phyloP scores from a whole-genome alignment of 23 red algal species.

The Agarophyton chilense region DNA sequence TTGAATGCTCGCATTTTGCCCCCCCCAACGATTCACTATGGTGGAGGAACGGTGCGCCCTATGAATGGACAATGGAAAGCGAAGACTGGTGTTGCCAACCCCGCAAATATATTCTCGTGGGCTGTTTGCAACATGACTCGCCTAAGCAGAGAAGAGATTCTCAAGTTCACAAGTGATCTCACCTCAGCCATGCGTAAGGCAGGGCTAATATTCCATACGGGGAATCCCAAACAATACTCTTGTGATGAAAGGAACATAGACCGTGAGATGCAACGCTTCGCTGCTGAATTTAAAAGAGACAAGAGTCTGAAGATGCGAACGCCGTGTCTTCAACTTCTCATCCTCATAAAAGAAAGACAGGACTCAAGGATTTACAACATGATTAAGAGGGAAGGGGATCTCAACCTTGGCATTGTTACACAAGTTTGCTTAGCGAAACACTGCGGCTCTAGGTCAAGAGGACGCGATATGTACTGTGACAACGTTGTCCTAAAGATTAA shows the following conservation, averaged over 20 bases:
- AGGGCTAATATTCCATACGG: constrained; percentile 8
- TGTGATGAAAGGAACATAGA: neutral
- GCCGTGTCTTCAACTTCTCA: constrained; percentile 39
- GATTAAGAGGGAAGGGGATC: constrained; percentile 61
- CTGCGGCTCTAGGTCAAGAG: neutral
- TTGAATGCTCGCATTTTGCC: constrained; percentile 55
- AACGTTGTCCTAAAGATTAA: constrained; percentile 78
- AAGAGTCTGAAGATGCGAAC: constrained; percentile 7
- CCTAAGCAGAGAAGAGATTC: neutral
- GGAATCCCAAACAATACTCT: neutral
- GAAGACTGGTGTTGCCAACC: neutral
- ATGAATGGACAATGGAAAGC: constrained; percentile 42
- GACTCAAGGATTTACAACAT: constrained; percentile 34
- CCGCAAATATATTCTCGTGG: constrained; percentile 27
- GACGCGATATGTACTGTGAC: constrained; percentile 65
- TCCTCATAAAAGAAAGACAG: constrained; percentile 53
- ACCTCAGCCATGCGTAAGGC: neutral
- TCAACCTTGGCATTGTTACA: constrained; percentile 35
- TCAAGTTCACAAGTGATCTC: constrained; percentile 22
- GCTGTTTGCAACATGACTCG: constrained; percentile 11
- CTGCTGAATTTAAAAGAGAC: neutral
- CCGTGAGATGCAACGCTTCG: constrained; percentile 9
- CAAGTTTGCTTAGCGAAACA: constrained; percentile 63
- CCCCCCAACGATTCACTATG: constrained; percentile 25
- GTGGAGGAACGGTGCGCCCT: constrained; percentile 6